Evolutionary conservation across 148 eudicot species (phyloP), one percentile per base, ranked within the genome.

Genomic region (Nyssa sinensis): DNA sequence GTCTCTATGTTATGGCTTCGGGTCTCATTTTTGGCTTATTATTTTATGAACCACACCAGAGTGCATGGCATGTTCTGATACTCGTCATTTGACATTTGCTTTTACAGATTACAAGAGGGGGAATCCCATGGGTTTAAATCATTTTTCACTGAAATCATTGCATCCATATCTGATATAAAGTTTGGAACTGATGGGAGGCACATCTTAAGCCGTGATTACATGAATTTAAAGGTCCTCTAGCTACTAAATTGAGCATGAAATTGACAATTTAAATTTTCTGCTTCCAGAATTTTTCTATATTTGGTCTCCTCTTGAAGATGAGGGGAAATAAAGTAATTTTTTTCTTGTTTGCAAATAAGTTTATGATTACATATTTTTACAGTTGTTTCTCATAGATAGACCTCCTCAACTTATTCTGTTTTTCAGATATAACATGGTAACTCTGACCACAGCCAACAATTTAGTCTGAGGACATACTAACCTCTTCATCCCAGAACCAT

Each of bases 191-290:
- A 85, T 84, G 96, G 96, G 78, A 87, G 88, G 31, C 83, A 85
- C 64, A 87, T 91, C 64, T 84, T 91, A 70, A 91, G 89, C 77
- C 96, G 96, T 55, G 96, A 91, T 79, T 91, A 80, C 76, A 88
- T 91, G 96, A 87, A 83, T 78, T 83, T 91, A 61, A 91, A 91
- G 96, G 96, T 88, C 24, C 30, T 44, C 63, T 41, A 47, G 49
- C 59, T 33, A 37, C 72, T 32, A 47, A 37, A 29, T 71, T 33
- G n/a, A 44, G 31, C 65, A 55, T 70, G 67, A 31, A 47, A 23
- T 41, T 39, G 21, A 28, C 7, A 60, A 60, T 14, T 70, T 19
- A 63, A n/a, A 67, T 68, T 27, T 35, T 19, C 57, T 49, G 34
- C 31, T 53, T 77, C 62, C 44, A 49, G 28, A 51, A 47, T 47